Evolutionary conservation across 2,329 filamentous ascomycete species (phyloP).

Genomic region (Metarhizium brunneum): DNA sequence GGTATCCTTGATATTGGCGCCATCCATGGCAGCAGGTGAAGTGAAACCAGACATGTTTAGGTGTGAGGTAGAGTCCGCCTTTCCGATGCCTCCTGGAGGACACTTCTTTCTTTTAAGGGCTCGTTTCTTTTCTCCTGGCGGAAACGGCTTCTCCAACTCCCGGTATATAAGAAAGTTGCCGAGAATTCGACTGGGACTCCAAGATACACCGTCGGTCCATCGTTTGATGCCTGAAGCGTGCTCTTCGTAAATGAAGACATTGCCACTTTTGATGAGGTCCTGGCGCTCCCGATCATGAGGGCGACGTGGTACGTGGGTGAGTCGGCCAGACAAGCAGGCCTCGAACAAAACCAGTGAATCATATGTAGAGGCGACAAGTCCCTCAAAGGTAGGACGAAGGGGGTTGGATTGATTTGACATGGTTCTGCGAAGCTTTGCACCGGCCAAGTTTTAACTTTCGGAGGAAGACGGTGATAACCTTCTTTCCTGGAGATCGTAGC

Average conservation of each 20-base stretch:
- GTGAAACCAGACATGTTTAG: slow-evolving; percentile 8
- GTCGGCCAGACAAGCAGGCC: slow-evolving; percentile 59
- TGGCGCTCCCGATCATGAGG: slow-evolving; percentile 78
- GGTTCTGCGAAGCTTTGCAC: not conserved
- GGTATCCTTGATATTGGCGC: slow-evolving; percentile 16
- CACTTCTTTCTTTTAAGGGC: slow-evolving; percentile 61
- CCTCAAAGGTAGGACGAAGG: slow-evolving; percentile 56
- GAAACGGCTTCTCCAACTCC: slow-evolving; percentile 68
- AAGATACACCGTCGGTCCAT: slow-evolving; percentile 87
- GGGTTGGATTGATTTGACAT: slow-evolving; percentile 21
- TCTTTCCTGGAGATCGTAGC: not conserved
- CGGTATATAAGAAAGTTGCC: slow-evolving; percentile 82
- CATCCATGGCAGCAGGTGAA: slow-evolving; percentile 2
- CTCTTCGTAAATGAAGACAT: slow-evolving; percentile 88
- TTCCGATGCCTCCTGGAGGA: slow-evolving; percentile 24
- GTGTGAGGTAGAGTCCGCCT: slow-evolving; percentile 19
- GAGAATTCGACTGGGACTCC: slow-evolving; percentile 81
- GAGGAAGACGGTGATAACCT: not conserved
- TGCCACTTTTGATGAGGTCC: slow-evolving; percentile 71
- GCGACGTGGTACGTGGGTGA: slow-evolving; percentile 70
- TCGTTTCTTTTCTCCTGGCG: slow-evolving; percentile 76
- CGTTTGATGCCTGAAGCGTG: slow-evolving; percentile 84
- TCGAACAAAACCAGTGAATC: slow-evolving; percentile 78
- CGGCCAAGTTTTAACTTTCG: not conserved
- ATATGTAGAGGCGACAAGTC: slow-evolving; percentile 57